These are phyloP conservation scores for Aethionema arabicum DNA, from an alignment of 345 rosid genomes.

Conservation along the genomic window DNA sequence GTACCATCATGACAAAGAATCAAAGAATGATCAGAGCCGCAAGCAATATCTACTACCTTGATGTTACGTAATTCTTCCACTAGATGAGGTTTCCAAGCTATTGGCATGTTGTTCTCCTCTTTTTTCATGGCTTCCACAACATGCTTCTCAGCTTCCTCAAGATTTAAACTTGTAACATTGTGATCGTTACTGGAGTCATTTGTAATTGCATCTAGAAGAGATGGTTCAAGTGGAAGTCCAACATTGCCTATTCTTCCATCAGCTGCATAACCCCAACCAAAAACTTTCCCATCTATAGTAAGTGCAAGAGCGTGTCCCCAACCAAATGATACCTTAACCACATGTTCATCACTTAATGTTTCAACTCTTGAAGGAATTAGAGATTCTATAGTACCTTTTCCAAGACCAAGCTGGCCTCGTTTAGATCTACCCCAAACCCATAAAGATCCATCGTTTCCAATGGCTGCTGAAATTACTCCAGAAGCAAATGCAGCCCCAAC, in stretches of 20 bases:
- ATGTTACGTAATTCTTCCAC: slow-evolving; percentile 55
- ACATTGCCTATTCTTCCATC: slow-evolving; percentile 82
- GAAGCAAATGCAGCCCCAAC: slow-evolving; percentile 71
- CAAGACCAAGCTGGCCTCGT: slow-evolving; percentile 97
- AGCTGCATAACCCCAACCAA: slow-evolving; percentile 93
- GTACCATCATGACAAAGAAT: slow-evolving; percentile 70
- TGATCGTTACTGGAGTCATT: slow-evolving; percentile 21
- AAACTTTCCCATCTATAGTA: slow-evolving; percentile 68
- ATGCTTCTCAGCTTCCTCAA: slow-evolving; percentile 57
- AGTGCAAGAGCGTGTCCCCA: slow-evolving; percentile 91
- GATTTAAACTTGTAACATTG: slow-evolving; percentile 25
- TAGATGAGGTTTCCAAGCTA: slow-evolving; percentile 73
- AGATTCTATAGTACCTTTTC: slow-evolving; percentile 56
- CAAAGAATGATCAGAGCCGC: slow-evolving; percentile 92
- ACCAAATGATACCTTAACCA: slow-evolving; percentile 89
- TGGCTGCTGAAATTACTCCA: slow-evolving; percentile 77
- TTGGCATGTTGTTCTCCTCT: slow-evolving; percentile 83
- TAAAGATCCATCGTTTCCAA: slow-evolving; percentile 77
- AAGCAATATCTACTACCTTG: slow-evolving; percentile 61
- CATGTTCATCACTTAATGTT: slow-evolving; percentile 57
- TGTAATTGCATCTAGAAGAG: slow-evolving; percentile 53
- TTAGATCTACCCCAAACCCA: slow-evolving; percentile 99
- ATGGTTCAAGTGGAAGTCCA: slow-evolving; percentile 45
- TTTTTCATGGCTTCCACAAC: slow-evolving; percentile 72
- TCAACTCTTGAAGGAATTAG: slow-evolving; percentile 58